Evolutionary conservation across 371 early-diverging fungal species (phyloP).

Genomic region (Coemansia sp.): DNA sequence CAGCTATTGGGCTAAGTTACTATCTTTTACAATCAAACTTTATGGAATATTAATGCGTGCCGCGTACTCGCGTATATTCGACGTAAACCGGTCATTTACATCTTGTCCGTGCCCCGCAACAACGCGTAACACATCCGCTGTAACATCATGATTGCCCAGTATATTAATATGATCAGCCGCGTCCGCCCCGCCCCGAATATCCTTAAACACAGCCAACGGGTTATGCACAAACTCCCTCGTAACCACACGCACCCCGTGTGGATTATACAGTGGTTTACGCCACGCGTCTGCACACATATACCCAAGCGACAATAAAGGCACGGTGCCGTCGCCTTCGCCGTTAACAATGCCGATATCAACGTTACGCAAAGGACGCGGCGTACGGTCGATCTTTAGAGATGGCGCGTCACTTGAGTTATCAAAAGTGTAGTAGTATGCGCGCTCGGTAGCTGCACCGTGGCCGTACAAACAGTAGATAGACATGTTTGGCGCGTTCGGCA

Average conservation of each 20-base stretch:
- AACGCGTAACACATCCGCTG: conserved; percentile 49
- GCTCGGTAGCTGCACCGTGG: conserved; percentile 73
- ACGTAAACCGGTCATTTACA: conserved; percentile 36
- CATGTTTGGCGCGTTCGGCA: conserved; percentile 81
- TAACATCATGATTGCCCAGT: conserved; percentile 70
- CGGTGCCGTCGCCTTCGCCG: conserved; percentile 82
- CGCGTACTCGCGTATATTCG: conserved; percentile 38
- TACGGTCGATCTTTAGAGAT: conserved; percentile 63
- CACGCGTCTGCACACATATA: conserved; percentile 94
- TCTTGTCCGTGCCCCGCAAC: conserved; percentile 43
- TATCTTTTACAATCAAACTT: too few species aligned
- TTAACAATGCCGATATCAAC: conserved; percentile 58
- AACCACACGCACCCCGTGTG: conserved; percentile 69
- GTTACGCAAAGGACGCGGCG: conserved; percentile 24
- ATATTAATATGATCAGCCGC: conserved; percentile 92
- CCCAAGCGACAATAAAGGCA: conserved; percentile 83
- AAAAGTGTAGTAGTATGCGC: conserved; percentile 68
- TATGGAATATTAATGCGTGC: conserved; percentile 20
- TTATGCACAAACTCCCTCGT: conserved; percentile 77
- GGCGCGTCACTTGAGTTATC: conserved; percentile 26
- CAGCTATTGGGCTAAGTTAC: background rate
- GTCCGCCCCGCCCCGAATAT: conserved; percentile 78
- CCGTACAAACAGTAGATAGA: conserved; percentile 85
- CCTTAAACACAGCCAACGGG: conserved; percentile 56
- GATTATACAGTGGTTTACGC: conserved; percentile 78